Conservation (phyloP, 352 stramenopile genomes). For the Phytophthora sp. region DNA sequence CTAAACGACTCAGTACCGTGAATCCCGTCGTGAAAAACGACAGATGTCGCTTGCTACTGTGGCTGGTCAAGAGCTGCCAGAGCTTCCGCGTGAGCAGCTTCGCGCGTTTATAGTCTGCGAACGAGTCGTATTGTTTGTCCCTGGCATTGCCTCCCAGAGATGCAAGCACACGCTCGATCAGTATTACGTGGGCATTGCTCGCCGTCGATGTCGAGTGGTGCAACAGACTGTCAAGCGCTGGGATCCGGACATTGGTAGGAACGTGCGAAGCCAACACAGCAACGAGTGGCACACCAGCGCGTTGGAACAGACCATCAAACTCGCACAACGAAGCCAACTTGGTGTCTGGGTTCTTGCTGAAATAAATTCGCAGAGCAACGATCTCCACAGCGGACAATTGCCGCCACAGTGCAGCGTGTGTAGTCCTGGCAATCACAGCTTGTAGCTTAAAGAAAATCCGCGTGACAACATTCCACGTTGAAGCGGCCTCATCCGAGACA, state of each 20-base stretch:
- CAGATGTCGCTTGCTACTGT: slow-evolving; percentile 5
- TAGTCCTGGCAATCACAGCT: slow-evolving; percentile 15
- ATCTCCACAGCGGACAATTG: slow-evolving; percentile 49
- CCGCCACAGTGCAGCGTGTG: slow-evolving; percentile 17
- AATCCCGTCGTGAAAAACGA: slow-evolving; percentile 50
- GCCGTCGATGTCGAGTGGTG: slow-evolving; percentile 10
- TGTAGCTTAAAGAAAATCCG: slow-evolving; percentile 53
- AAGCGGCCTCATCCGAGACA: slow-evolving; percentile 3
- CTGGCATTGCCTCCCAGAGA: slow-evolving; percentile 27
- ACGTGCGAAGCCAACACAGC: slow-evolving; percentile 29
- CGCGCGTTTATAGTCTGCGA: slow-evolving; percentile 43
- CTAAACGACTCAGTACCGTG: slow-evolving; percentile 34
- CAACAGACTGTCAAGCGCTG: slow-evolving; percentile 35
- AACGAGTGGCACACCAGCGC: slow-evolving; percentile 33
- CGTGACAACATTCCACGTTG: slow-evolving; percentile 14
- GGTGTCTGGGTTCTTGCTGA: slow-evolving; percentile 16
- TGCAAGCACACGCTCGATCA: slow-evolving; percentile 43
- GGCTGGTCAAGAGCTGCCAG: slow-evolving; percentile 43
- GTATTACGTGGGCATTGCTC: slow-evolving; percentile 31
- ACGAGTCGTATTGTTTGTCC: slow-evolving; percentile 23
- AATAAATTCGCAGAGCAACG: slow-evolving; percentile 32
- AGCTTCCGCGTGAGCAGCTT: slow-evolving; percentile 48
- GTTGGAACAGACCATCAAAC: slow-evolving; percentile 31
- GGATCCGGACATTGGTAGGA: slow-evolving; percentile 9
- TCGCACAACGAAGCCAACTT: slow-evolving; percentile 26